phyloP scores from a whole-genome alignment of 306 rosid genomes.

The Betula pendula region DNA sequence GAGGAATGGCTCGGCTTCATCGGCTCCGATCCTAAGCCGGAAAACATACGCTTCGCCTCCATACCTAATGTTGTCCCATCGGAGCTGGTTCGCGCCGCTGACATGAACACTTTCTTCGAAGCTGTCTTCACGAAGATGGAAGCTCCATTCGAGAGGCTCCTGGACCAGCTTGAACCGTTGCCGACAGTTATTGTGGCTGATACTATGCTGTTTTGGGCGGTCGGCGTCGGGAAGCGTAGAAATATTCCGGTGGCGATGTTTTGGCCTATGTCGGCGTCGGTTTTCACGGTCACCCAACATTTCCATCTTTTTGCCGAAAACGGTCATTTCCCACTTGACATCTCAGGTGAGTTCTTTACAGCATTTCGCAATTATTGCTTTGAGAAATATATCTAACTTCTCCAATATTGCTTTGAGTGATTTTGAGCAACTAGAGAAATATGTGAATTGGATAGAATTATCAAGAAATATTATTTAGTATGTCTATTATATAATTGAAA shows the following conservation, averaged over 20 bases:
- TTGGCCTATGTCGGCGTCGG: constrained; percentile 21
- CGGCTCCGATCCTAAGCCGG: constrained; percentile 6
- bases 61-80: constrained; percentile 32
- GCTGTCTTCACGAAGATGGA: constrained; percentile 29
- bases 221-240: constrained; percentile 16
- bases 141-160: constrained; percentile 23
- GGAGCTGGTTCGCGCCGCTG: constrained; percentile 9
- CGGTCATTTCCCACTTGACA: too few species aligned
- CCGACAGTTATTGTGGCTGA: constrained; percentile 17
- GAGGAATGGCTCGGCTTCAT: constrained; percentile 32
- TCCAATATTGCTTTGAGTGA: too few species aligned
- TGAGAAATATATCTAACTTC: too few species aligned
- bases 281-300: neutral
- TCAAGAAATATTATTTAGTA: too few species aligned
- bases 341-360: too few species aligned
- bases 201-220: constrained; percentile 29
- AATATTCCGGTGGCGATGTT: constrained; percentile 29
- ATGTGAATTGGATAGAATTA: too few species aligned
- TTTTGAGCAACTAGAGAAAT: too few species aligned
- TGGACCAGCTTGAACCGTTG: constrained; percentile 9
- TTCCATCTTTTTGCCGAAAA: neutral
- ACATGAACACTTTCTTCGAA: constrained; percentile 18
- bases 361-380: too few species aligned
- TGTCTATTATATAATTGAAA: too few species aligned
- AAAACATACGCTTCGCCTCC: constrained; percentile 20